phyloP scores from a whole-genome alignment of 2,329 filamentous ascomycete species.

The Trichoderma atrobrunneum region DNA sequence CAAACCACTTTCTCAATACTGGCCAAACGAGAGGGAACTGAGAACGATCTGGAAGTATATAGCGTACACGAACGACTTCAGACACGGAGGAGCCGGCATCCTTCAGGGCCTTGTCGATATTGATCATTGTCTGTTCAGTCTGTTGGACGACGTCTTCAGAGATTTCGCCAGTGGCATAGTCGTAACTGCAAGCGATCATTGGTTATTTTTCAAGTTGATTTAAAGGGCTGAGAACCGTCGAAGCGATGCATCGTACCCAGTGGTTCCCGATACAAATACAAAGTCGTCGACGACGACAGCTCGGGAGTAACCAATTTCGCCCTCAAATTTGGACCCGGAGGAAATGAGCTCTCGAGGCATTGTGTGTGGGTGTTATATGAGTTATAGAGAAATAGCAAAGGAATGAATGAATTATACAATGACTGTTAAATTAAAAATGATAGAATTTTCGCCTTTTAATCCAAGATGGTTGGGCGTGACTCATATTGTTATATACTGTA shows the following conservation, averaged over 20 bases:
- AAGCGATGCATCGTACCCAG: constrained; percentile 39
- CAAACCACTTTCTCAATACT: constrained; percentile 49
- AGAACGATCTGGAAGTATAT: constrained; percentile 47
- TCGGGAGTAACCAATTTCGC: constrained; percentile 53
- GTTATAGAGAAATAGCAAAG: background rate
- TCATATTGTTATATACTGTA: background rate
- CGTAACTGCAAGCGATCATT: constrained; percentile 40
- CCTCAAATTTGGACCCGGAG: constrained; percentile 52
- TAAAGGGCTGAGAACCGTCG: background rate
- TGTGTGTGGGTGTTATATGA: background rate
- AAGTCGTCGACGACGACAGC: constrained; percentile 51
- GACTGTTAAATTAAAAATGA: background rate
- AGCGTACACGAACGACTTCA: constrained; percentile 52
- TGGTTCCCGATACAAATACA: constrained; percentile 55
- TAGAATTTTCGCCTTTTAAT: background rate
- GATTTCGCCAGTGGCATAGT: constrained; percentile 48
- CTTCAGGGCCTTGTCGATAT: constrained; percentile 45
- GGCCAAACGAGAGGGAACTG: constrained; percentile 51
- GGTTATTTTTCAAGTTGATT: background rate
- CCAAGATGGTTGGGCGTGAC: background rate
- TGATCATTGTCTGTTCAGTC: constrained; percentile 48
- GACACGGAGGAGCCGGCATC: constrained; percentile 42
- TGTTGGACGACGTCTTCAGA: constrained; percentile 46
- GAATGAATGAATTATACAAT: background rate
- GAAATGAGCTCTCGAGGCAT: constrained; percentile 43